Base-by-base conservation (phyloP, 2,329 filamentous ascomycete genomes). In the Elsinoe perseae region DNA sequence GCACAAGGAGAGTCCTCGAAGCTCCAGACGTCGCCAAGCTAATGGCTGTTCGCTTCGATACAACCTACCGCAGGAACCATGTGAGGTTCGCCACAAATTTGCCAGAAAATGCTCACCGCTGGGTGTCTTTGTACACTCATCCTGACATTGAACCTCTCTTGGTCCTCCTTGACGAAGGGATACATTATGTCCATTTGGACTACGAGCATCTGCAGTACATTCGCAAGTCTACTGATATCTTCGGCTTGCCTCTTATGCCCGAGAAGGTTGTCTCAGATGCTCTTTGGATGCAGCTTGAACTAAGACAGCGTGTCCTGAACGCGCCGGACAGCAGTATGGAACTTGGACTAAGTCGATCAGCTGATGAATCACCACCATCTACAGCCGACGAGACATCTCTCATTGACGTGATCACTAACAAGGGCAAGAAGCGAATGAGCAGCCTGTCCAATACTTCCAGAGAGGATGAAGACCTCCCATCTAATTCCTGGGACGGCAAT, bases 201-300 rank as follows among this genome's bases (percentile, higher is more conserved):
- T 81, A 80, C 58, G 80, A 82, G 61, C 78, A 81, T 58, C 66
- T 82, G 7, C 77, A 81, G 59, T 77, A 75, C 61, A 80, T 82
- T 56, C 72, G 74, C 9, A 68, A 65, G 50, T 71, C 78, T 20
- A 72, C 73, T 43, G 79, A 82, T 61, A 67, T 76, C 12, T 73
- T 82, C 48, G 78, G 78, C 3, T 65, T 80, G 2, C 78, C 78
- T 1, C 73, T 81, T 30, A 71, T 81, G 65, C 76, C 78, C 1
- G 78, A 81, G 53, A 74, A 74, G 55, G 77, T 80, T 46, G 76
- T 81, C 34, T 76, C 73, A 2, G 77, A 78, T 61, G 79, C 79
- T 1, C 64, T 82, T 6, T 82, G 80, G 80, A 78, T 79, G 68
- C 75, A 79, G 59, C 76, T 81, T 63, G 77, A 79, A 54, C 69